Evolutionary conservation across 1,284 basidiomycete genomes (phyloP).

Genomic region (Ceratobasidium sp.): DNA sequence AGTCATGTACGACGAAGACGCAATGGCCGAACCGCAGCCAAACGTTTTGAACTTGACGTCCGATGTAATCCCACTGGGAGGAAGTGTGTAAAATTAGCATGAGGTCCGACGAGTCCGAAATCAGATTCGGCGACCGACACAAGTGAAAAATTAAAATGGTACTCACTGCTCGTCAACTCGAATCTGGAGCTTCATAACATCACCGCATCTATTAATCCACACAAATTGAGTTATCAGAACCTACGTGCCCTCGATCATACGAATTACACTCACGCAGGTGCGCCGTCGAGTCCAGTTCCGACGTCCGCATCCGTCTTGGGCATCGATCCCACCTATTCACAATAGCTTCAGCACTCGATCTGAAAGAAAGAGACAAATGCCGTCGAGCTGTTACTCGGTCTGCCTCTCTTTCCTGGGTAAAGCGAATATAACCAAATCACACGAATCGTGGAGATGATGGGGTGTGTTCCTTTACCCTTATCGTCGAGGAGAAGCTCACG

Average conservation of each 20-base stretch:
- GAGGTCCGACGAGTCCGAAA: no score
- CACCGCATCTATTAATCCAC: conserved; percentile 85
- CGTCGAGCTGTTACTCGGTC: conserved; percentile 95
- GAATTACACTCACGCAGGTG: conserved; percentile 84
- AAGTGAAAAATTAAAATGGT: neutral
- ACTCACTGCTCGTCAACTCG: conserved; percentile 84
- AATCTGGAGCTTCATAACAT: conserved; percentile 99
- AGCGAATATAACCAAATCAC: conserved; percentile 99
- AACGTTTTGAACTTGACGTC: conserved; percentile 99
- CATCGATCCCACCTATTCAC: conserved; percentile 96
- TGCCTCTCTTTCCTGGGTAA: conserved; percentile 97
- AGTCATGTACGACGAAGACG: conserved; percentile 98
- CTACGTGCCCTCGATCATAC: neutral
- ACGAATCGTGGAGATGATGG: conserved; percentile 97
- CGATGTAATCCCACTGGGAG: conserved; percentile 78
- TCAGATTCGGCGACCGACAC: no score
- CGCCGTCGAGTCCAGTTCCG: conserved; percentile 97
- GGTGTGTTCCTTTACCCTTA: conserved; percentile 64
- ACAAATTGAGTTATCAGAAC: no score
- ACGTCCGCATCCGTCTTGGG: conserved; percentile 92
- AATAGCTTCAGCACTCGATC: no score
- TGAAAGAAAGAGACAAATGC: no score
- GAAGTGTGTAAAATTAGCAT: neutral
- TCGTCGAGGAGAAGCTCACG: neutral
- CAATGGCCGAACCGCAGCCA: conserved; percentile 96